Evolutionary conservation across 192 early-diverging fungal genomes (phyloP).

Genomic region (Umbelopsis ramanniana): DNA sequence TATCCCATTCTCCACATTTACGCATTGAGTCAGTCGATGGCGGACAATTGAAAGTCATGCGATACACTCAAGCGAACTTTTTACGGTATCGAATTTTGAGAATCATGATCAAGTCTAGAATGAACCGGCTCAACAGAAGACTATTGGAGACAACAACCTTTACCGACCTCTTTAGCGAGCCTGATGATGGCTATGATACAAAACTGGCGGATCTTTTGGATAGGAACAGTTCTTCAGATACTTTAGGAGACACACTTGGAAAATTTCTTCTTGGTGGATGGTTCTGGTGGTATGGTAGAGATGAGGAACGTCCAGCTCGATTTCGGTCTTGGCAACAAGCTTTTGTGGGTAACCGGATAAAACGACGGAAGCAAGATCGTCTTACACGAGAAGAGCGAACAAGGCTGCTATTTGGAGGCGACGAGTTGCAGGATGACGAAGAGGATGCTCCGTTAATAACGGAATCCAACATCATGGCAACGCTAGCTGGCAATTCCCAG

Average conservation of each 20-base stretch:
- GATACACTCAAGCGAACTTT: slow-evolving; percentile 39
- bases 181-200: slow-evolving; percentile 17
- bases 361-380: slow-evolving; percentile 28
- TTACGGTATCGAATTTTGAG: slow-evolving; percentile 47
- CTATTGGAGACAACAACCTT: slow-evolving; percentile 17
- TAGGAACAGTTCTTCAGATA: slow-evolving; percentile 14
- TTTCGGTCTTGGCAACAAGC: slow-evolving; percentile 25
- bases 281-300: slow-evolving; percentile 56
- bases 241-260: slow-evolving; percentile 42
- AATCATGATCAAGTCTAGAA: slow-evolving; percentile 34
- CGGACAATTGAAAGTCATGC: background rate
- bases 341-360: slow-evolving; percentile 23
- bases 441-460: slow-evolving; percentile 38
- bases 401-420: slow-evolving; percentile 17
- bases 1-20: background rate
- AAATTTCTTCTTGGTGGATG: slow-evolving; percentile 53
- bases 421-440: slow-evolving; percentile 25
- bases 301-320: slow-evolving; percentile 18
- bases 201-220: slow-evolving; percentile 5
- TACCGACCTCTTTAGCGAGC: slow-evolving; percentile 20
- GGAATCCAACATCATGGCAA: slow-evolving; percentile 23
- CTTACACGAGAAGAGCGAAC: slow-evolving; percentile 29
- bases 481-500: slow-evolving; percentile 17
- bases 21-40: slow-evolving; percentile 2
- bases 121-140: background rate